Evolutionary conservation across 2,329 filamentous ascomycete species (phyloP).

Genomic region (Diaporthe aspalathi): DNA sequence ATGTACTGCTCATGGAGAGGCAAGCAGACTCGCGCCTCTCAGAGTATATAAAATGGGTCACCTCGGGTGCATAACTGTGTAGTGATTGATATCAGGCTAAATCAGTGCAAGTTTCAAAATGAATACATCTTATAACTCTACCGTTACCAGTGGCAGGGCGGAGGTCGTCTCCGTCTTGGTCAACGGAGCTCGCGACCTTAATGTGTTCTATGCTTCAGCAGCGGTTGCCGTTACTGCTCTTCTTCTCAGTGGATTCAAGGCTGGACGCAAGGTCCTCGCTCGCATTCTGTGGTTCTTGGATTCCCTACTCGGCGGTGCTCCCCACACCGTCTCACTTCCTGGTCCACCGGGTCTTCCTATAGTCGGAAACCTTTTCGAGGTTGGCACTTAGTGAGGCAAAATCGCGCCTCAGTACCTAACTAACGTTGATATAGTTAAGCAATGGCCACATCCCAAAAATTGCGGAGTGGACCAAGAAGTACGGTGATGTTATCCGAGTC

Average conservation of each 20-base stretch:
- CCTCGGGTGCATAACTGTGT: too few species aligned
- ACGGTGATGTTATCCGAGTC: neutral
- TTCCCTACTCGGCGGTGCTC: neutral
- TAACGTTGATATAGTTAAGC: neutral
- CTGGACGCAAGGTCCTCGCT: neutral
- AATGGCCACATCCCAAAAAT: neutral
- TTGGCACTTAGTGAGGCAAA: neutral
- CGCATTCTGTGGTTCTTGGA: neutral
- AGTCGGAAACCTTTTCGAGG: neutral
- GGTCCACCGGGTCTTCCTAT: neutral
- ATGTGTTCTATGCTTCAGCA: neutral
- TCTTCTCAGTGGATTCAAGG: neutral
- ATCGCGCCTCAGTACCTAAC: neutral
- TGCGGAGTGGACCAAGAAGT: constrained; percentile 1
- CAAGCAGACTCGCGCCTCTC: neutral
- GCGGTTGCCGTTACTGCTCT: neutral
- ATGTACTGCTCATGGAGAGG: neutral
- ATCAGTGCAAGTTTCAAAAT: neutral
- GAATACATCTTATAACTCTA: neutral
- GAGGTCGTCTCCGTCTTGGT: neutral
- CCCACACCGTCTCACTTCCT: constrained; percentile 2
- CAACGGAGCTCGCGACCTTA: neutral
- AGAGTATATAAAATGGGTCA: neutral
- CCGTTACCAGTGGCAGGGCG: neutral
- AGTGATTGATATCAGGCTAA: neutral